These are phyloP conservation scores for Mortierella sp. DNA, from an alignment of 371 early-diverging fungal species.

Conservation along the genomic window DNA sequence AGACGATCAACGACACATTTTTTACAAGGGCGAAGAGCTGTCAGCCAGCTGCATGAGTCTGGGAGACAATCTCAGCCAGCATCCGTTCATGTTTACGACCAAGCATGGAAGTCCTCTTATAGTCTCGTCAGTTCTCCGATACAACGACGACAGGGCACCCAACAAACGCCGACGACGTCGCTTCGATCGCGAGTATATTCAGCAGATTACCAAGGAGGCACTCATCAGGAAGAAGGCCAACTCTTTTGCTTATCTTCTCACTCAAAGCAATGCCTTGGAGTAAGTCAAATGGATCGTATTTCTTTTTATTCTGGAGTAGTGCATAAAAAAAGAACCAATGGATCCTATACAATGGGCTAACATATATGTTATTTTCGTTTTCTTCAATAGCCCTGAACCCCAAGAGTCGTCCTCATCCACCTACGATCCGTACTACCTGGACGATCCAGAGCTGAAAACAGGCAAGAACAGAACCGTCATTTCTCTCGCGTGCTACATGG, in stretches of 20 bases:
- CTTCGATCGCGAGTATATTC: conserved; percentile 52
- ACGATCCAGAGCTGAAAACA: conserved; percentile 75
- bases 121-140: conserved; percentile 41
- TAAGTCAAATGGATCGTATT: no score
- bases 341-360: not conserved
- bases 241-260: conserved; percentile 46
- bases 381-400: conserved; percentile 33
- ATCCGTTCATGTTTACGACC: conserved; percentile 54
- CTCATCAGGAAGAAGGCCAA: conserved; percentile 53
- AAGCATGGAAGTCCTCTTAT: conserved; percentile 45
- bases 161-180: conserved; percentile 44
- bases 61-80: conserved; percentile 48
- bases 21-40: conserved; percentile 39
- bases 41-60: conserved; percentile 43
- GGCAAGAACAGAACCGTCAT: conserved; percentile 74
- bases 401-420: conserved; percentile 32
- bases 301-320: no score
- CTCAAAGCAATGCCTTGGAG: conserved; percentile 50
- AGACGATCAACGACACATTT: conserved; percentile 42
- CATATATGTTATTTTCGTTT: not conserved
- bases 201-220: conserved; percentile 56
- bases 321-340: no score
- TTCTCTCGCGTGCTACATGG: conserved; percentile 73
- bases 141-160: conserved; percentile 52
- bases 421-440: conserved; percentile 74